A percentile compares a stretch with the other conserved stretches of the same genome.
Evolutionary conservation across 169 alveolate species (phyloP).

Genomic region (Eimeria nieschulzi): DNA sequence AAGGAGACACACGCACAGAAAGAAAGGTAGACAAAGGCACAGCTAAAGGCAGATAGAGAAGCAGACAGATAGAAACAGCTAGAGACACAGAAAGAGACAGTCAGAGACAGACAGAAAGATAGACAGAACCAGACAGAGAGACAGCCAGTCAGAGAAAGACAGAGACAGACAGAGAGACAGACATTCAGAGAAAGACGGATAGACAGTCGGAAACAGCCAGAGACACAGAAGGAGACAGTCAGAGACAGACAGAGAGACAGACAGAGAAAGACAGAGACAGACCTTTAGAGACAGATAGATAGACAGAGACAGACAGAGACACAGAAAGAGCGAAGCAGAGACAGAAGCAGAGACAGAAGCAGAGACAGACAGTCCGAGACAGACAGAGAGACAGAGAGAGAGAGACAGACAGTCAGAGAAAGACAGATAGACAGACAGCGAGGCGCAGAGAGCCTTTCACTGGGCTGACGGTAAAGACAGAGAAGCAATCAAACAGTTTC

Average conservation of each 20-base stretch:
- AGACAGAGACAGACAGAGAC: background rate
- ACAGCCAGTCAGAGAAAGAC: background rate
- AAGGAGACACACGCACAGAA: no score
- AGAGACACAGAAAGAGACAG: background rate
- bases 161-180: background rate
- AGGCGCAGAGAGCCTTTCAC: background rate
- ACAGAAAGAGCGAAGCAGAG: no score
- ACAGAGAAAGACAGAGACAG: background rate
- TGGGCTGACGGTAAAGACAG: conserved; percentile 41
- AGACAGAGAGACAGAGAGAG: background rate
- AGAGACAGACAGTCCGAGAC: background rate
- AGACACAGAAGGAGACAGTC: background rate
- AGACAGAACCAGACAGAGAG: background rate
- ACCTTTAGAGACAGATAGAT: background rate
- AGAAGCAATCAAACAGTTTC: conserved; percentile 33
- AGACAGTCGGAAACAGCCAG: background rate
- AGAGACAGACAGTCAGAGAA: background rate
- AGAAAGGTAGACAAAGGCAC: background rate
- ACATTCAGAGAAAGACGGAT: no score
- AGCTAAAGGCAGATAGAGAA: no score
- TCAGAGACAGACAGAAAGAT: background rate
- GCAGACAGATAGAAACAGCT: background rate
- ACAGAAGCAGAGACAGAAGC: background rate
- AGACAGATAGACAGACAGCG: background rate
- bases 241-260: background rate